Conservation (phyloP, 1,139 yeast species). For the Debaryomyces nepalensis region DNA sequence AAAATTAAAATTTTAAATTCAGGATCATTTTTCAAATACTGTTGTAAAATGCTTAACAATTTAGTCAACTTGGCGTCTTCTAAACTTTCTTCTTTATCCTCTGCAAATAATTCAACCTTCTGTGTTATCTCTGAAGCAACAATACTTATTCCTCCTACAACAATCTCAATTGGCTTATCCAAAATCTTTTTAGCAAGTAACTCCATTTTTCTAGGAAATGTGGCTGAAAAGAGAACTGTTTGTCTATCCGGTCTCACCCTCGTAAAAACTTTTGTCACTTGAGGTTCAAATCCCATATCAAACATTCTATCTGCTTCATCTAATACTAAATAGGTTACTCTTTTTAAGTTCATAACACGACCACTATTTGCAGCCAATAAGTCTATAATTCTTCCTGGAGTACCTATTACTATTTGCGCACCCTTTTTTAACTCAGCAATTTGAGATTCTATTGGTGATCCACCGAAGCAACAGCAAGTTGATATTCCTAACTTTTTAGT, state of each 20-base stretch:
- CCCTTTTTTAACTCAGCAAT: slow-evolving; percentile 82
- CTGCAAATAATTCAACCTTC: slow-evolving; percentile 60
- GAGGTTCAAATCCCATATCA: slow-evolving; percentile 98
- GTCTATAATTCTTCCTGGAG: slow-evolving; percentile 96
- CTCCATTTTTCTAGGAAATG: slow-evolving; percentile 86
- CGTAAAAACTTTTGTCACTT: slow-evolving; percentile 77
- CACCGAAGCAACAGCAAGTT: slow-evolving; percentile 92
- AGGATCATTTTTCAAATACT: slow-evolving; percentile 30
- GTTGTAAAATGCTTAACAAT: slow-evolving; percentile 58
- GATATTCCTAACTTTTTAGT: slow-evolving; percentile 48
- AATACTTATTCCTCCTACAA: slow-evolving; percentile 81
- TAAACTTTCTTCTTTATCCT: slow-evolving; percentile 35
- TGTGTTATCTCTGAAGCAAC: slow-evolving; percentile 86
- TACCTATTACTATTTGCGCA: slow-evolving; percentile 83
- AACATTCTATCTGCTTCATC: slow-evolving; percentile 98
- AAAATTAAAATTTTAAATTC: slow-evolving; percentile 67
- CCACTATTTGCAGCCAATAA: slow-evolving; percentile 84
- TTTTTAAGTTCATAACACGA: slow-evolving; percentile 65
- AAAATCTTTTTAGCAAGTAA: slow-evolving; percentile 69
- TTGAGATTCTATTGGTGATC: slow-evolving; percentile 81
- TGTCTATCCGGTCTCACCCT: slow-evolving; percentile 87
- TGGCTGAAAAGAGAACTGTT: slow-evolving; percentile 92
- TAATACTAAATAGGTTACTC: slow-evolving; percentile 80
- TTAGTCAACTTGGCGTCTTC: slow-evolving; percentile 52
- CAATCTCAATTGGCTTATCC: slow-evolving; percentile 68